A percentile compares a stretch with the other conserved stretches of the same genome.
Conservation (phyloP, 2,329 filamentous ascomycete genomes). For the Coniochaeta sp. region DNA sequence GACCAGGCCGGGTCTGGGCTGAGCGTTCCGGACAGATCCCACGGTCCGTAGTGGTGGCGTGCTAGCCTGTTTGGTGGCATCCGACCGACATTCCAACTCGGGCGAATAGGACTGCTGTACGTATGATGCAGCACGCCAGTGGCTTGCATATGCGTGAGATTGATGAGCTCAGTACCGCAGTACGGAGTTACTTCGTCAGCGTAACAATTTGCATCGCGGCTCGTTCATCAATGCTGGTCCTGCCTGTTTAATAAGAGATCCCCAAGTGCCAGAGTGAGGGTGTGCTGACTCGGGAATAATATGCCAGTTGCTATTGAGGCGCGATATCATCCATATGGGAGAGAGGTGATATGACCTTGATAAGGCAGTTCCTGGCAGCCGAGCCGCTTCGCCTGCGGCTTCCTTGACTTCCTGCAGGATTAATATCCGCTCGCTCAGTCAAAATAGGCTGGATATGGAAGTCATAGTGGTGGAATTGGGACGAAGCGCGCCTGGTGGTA, state of each 20-base stretch:
- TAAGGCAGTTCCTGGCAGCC: neutral
- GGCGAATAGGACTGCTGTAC: neutral
- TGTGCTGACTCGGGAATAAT: neutral
- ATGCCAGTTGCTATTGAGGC: neutral
- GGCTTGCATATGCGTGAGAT: slow-evolving; percentile 2
- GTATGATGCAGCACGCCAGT: slow-evolving; percentile 1
- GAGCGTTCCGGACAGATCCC: neutral
- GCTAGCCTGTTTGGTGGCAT: neutral
- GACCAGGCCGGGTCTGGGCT: neutral
- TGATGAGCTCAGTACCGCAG: neutral
- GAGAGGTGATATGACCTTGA: neutral
- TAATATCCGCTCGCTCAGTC: neutral
- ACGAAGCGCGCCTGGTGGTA: neutral
- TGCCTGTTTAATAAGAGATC: neutral
- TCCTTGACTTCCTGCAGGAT: neutral
- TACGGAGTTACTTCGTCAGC: neutral
- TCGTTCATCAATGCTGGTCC: neutral
- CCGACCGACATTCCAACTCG: neutral
- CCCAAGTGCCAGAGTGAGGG: neutral
- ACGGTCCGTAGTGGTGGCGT: neutral
- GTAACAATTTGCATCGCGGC: neutral
- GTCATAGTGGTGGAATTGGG: neutral
- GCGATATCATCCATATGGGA: neutral
- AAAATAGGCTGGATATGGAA: neutral
- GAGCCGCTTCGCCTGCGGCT: neutral